These are phyloP conservation scores for Solanum hybrid DNA, from an alignment of 305 asterid species.

Conservation along the genomic window DNA sequence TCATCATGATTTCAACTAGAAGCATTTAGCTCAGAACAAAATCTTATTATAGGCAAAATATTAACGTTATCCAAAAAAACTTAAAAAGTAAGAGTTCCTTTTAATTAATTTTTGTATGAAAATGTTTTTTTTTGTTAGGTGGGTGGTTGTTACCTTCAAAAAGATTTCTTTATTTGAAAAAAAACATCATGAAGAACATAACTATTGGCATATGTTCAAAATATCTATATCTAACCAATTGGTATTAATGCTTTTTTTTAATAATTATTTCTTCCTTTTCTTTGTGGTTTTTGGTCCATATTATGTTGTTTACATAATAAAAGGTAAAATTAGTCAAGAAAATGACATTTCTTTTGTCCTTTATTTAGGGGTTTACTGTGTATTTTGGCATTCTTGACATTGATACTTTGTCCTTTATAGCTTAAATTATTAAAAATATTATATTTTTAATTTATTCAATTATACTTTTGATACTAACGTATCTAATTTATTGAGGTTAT, in stretches of 20 bases:
- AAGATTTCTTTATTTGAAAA: background rate
- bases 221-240: background rate
- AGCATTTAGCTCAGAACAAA: background rate
- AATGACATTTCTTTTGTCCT: background rate
- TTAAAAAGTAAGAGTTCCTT: background rate
- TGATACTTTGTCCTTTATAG: background rate
- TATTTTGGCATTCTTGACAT: background rate
- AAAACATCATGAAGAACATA: background rate
- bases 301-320: background rate
- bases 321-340: background rate
- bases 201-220: background rate
- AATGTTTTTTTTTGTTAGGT: background rate
- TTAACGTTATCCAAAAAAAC: accelerated
- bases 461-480: background rate
- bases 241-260: background rate
- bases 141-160: background rate
- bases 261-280: background rate
- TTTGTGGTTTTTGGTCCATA: background rate
- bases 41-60: background rate
- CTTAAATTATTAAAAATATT: background rate
- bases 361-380: background rate
- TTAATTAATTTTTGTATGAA: background rate
- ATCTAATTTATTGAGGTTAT: background rate
- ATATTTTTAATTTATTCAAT: background rate
- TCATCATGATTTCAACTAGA: accelerated